These are phyloP conservation scores for Neospora caninum DNA, from an alignment of 169 alveolate genomes.

Conservation along the genomic window DNA sequence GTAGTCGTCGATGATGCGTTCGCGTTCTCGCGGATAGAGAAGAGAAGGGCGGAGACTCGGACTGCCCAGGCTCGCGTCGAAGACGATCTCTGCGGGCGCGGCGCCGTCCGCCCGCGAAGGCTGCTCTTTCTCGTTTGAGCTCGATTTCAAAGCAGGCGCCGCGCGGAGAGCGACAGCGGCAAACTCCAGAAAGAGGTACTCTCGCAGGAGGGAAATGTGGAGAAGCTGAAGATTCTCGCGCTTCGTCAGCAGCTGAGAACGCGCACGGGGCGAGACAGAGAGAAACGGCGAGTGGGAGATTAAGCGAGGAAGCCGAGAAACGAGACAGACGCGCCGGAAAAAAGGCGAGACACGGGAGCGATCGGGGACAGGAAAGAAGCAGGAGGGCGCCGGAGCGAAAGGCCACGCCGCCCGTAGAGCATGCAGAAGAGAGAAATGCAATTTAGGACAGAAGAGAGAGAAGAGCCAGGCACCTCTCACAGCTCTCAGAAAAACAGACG, in stretches of 20 bases:
- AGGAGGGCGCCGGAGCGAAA: not conserved
- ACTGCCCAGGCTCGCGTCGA: not conserved
- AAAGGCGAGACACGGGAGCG: no score
- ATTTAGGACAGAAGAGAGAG: no score
- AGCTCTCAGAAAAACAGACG: not conserved
- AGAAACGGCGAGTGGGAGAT: not conserved
- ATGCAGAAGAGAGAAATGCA: not conserved
- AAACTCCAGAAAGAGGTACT: conserved; percentile 62
- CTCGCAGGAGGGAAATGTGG: conserved; percentile 77
- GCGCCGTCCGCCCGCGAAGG: not conserved
- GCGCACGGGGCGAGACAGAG: not conserved
- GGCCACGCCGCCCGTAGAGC: not conserved
- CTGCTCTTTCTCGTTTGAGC: not conserved
- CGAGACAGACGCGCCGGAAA: not conserved
- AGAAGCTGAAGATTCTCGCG: conserved; percentile 75
- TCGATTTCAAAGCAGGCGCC: not conserved
- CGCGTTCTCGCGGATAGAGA: conserved; percentile 41
- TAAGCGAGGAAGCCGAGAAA: no score
- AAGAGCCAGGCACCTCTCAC: not conserved
- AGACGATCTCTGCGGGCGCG: not conserved
- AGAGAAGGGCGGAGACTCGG: not conserved
- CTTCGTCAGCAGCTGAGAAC: conserved; percentile 49
- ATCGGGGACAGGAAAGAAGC: no score
- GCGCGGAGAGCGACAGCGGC: not conserved
- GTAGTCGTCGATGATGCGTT: conserved; percentile 72